Evolutionary conservation across 768 basidiomycete genomes (phyloP), one percentile per base, ranked within the genome.

Genomic region (Leccinum truebloodii): DNA sequence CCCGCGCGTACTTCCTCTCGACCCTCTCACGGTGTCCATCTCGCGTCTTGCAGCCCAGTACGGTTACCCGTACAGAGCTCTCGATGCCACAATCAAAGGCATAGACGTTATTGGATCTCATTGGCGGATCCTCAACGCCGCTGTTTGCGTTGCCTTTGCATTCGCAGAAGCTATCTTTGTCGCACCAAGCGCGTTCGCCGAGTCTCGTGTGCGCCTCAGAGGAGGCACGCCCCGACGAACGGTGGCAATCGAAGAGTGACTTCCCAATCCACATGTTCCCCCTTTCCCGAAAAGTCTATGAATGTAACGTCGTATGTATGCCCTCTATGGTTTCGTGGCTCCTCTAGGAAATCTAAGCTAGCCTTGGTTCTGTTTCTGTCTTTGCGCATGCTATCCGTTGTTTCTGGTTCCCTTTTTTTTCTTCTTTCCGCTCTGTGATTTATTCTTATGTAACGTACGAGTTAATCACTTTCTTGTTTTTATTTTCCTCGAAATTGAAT

Each of bases 11-110:
- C 50, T 71, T 30, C 62, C 77, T 26, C 79, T 88, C 54, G 88
- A 90, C 66, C 80, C 86, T 2, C 78, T 90, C 51, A 86, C 87
- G 0, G 84, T 84, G 2, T 80, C 85, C 37, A 89, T 90, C 60
- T 73, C 82, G 26, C 83, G 88, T 20, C 75, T 90, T 50, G 88
- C 87, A 20, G 80, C 79, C 3, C 82, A 86, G 55, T 75, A 79
- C 20, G 82, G 77, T n/a, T 88, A 87, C 61, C 84, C 86, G 3
- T 86, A 80, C 61, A 65, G 59, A 14, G 59, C 52, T 49, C 67
- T 64, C 16, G 41, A 63, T 48, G 59, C 53, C 22, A 65, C 66
- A 13, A 63, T 66, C 16, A 67, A 75, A 20, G 79, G 81, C 10
- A 67, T 84, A 44, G 85, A 88, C 63, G 79, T 86, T 4, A 70